A percentile compares a stretch with the other conserved stretches of the same genome.
These are phyloP conservation scores for Neurospora sp. DNA, from an alignment of 495 filamentous ascomycete genomes.

Conservation along the genomic window DNA sequence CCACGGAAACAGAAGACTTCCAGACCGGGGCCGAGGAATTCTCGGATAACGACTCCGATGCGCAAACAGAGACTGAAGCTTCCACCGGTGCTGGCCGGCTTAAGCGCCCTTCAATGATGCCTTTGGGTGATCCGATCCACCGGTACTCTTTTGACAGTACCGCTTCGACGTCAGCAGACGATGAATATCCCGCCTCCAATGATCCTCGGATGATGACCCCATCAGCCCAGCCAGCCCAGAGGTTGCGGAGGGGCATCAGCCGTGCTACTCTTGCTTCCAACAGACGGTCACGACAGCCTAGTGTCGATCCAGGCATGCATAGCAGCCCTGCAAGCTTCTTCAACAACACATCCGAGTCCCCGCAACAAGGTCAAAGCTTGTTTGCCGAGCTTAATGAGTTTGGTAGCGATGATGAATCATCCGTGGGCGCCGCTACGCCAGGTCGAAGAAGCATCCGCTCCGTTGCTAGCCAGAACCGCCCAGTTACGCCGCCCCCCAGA, in stretches of 20 bases:
- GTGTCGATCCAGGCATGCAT: slow-evolving; percentile 46
- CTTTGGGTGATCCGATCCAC: slow-evolving; percentile 29
- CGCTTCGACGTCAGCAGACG: slow-evolving; percentile 77
- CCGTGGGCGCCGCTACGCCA: slow-evolving; percentile 26
- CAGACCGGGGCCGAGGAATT: slow-evolving; percentile 81
- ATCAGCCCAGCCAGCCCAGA: slow-evolving; percentile 50
- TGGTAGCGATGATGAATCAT: slow-evolving; percentile 52
- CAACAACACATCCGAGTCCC: slow-evolving; percentile 37
- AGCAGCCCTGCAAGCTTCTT: slow-evolving; percentile 48
- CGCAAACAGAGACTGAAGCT: slow-evolving; percentile 68
- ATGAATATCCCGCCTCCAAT: slow-evolving; percentile 36
- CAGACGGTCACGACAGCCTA: slow-evolving; percentile 53
- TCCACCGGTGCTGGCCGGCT: slow-evolving; percentile 33
- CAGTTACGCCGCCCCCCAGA: slow-evolving; percentile 40
- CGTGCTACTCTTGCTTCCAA: slow-evolving; percentile 38
- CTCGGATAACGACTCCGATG: slow-evolving; percentile 65
- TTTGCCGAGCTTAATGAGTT: slow-evolving; percentile 83
- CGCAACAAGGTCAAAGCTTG: slow-evolving; percentile 62
- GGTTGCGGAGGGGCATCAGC: slow-evolving; percentile 59
- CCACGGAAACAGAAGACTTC: slow-evolving; percentile 86
- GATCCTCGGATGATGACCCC: slow-evolving; percentile 42
- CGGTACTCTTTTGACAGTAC: slow-evolving; percentile 73
- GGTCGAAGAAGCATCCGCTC: slow-evolving; percentile 37
- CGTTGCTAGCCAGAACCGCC: slow-evolving; percentile 19
- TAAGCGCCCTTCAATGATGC: slow-evolving; percentile 23